These are phyloP conservation scores for Pyropia yezoensis DNA, from an alignment of 23 red algal species.

Conservation along the genomic window DNA sequence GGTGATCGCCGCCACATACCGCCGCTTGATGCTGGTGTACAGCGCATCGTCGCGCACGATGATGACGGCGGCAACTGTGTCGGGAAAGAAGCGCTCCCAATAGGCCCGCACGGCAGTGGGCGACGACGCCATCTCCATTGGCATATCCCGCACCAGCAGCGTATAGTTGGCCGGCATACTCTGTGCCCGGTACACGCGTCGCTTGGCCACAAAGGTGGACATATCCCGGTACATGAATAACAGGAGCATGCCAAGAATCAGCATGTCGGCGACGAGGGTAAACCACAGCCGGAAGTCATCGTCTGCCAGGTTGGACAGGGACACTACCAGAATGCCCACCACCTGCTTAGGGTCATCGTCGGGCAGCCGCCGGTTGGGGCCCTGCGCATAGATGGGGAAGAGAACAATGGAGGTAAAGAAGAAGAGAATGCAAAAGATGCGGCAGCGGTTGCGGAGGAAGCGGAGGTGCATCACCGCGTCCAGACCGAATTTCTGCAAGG, in stretches of 20 bases:
- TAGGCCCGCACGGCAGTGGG: conserved; percentile 5
- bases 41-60: conserved; percentile 17
- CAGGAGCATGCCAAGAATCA: conserved; percentile 28
- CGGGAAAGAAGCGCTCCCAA: conserved; percentile 45
- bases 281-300: conserved; percentile 24
- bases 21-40: conserved; percentile 2
- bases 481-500: conserved; percentile 19
- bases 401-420: conserved; percentile 28
- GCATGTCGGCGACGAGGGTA: conserved; percentile 27
- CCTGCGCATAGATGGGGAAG: conserved; percentile 40
- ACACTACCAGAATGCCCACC: conserved; percentile 23
- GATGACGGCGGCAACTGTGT: conserved; percentile 24
- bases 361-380: conserved; percentile 12
- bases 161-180: conserved; percentile 41
- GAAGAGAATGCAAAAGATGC: conserved; percentile 20
- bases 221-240: conserved; percentile 39
- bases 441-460: conserved; percentile 25
- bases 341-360: background rate
- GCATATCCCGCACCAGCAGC: conserved; percentile 37
- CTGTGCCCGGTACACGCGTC: conserved; percentile 13
- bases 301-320: conserved; percentile 34
- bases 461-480: conserved; percentile 47
- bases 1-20: conserved; percentile 13
- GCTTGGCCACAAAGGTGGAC: conserved; percentile 19
- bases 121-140: conserved; percentile 1